These are phyloP conservation scores for Aspergillus ochraceoroseus DNA, from an alignment of 2,329 filamentous ascomycete genomes.

Conservation along the genomic window DNA sequence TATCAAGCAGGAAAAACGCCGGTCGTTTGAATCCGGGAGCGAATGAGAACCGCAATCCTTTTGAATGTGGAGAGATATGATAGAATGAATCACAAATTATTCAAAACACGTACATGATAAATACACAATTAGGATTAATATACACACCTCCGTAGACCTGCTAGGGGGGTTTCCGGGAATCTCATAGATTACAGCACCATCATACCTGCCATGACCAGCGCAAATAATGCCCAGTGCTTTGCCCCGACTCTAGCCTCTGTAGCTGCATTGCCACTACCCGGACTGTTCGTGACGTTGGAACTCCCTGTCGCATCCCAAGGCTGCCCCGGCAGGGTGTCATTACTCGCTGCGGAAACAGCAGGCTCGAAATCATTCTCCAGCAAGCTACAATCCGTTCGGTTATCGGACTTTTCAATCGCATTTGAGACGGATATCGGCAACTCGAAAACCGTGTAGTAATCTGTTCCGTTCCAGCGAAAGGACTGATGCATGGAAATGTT, in stretches of 20 bases:
- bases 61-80: no score
- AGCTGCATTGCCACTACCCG: background rate
- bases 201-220: background rate
- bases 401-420: constrained; percentile 44
- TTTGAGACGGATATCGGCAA: constrained; percentile 66
- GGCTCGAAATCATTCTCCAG: constrained; percentile 25
- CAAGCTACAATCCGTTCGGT: constrained; percentile 24
- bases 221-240: background rate
- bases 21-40: no score
- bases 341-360: constrained; percentile 18
- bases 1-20: no score
- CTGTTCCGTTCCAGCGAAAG: constrained; percentile 59
- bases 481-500: constrained; percentile 69
- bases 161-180: no score
- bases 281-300: background rate
- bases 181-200: constrained; percentile 6
- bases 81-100: no score
- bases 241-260: background rate
- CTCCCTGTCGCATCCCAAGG: constrained; percentile 20
- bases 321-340: constrained; percentile 22
- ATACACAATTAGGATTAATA: no score
- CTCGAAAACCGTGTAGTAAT: constrained; percentile 67
- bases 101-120: no score
- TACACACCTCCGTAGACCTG: no score
- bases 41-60: no score